Conservation (phyloP, 345 rosid species). For the Isatis tinctoria region DNA sequence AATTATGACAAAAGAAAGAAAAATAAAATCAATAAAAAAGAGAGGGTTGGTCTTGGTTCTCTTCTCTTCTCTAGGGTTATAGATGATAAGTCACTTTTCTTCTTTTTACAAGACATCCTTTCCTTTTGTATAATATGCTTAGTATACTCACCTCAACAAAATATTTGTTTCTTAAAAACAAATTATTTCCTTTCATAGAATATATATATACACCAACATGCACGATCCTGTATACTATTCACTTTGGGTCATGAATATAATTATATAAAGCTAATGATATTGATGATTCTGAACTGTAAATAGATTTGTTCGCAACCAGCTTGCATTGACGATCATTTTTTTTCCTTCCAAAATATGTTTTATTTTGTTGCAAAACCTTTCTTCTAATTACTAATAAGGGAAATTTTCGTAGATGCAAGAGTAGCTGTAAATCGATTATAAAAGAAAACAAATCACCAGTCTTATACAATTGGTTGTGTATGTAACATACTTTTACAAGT, state of each 20-base stretch:
- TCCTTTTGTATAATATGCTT: background rate
- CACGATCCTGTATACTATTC: background rate
- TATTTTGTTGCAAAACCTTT: background rate
- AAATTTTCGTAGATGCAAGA: background rate
- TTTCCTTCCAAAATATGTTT: background rate
- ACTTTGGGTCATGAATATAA: background rate
- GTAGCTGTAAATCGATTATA: background rate
- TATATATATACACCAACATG: background rate
- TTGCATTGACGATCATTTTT: conserved; percentile 3
- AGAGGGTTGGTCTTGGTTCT: conserved; percentile 31
- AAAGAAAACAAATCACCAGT: background rate
- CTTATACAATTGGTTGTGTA: background rate
- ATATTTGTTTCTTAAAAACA: background rate
- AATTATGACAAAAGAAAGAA: background rate
- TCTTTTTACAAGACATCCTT: conserved; percentile 33
- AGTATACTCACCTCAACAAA: background rate
- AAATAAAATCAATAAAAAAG: conserved; percentile 25
- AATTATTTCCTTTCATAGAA: background rate
- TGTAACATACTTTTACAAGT: background rate
- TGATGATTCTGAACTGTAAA: background rate
- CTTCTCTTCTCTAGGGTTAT: conserved; percentile 33
- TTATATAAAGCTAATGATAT: background rate
- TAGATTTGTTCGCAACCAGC: background rate
- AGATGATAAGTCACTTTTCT: conserved; percentile 44
- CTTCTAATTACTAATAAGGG: background rate